Conservation (phyloP, 2,329 filamentous ascomycete species). For the Alternaria infectoria region DNA sequence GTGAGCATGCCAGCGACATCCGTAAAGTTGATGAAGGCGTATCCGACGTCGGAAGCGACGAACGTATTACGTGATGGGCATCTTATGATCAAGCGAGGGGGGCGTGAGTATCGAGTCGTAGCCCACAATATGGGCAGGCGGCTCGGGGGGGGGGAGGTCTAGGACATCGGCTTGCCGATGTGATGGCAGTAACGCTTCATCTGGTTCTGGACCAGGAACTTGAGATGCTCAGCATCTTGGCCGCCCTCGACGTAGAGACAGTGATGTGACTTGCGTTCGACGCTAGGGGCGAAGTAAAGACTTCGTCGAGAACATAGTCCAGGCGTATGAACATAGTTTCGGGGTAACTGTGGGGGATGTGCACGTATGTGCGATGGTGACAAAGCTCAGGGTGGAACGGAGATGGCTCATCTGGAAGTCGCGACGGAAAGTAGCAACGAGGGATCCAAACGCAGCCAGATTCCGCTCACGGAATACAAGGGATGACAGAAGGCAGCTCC, state of each 20-base stretch:
- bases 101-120: conserved; percentile 19
- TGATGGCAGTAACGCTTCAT: conserved; percentile 36
- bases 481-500: not conserved
- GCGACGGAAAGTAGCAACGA: not conserved
- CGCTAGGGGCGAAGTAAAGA: conserved; percentile 20
- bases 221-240: conserved; percentile 30
- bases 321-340: not conserved
- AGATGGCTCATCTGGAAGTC: not conserved
- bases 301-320: not conserved
- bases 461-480: not conserved
- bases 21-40: conserved; percentile 12
- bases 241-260: conserved; percentile 33
- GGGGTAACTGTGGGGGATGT: not conserved
- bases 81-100: conserved; percentile 32
- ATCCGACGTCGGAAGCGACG: conserved; percentile 18
- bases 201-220: conserved; percentile 30
- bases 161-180: conserved; percentile 11
- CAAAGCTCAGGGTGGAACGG: not conserved
- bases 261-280: conserved; percentile 22
- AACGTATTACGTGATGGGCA: not conserved
- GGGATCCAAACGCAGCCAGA: not conserved
- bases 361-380: not conserved
- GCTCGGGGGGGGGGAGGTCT: conserved; percentile 20
- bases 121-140: conserved; percentile 16
- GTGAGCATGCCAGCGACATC: conserved; percentile 1